Evolutionary conservation across 257 asterid genomes (phyloP).

Genomic region (Mentha longifolia): DNA sequence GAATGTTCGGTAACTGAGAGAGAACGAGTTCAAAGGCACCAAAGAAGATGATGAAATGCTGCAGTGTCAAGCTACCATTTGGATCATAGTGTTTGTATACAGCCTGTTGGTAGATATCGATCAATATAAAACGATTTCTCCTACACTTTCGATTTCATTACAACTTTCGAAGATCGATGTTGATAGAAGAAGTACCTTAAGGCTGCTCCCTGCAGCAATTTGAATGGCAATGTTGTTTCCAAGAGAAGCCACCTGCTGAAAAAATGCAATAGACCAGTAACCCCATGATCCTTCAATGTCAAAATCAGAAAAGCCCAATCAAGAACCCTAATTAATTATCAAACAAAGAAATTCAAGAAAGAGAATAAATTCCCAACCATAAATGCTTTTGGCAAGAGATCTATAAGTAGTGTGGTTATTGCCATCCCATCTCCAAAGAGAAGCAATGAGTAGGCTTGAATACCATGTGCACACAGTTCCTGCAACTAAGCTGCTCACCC

Average conservation of each 20-base stretch:
- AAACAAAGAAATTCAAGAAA: not conserved
- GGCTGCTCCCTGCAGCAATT: slow-evolving; percentile 71
- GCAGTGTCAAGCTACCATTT: slow-evolving; percentile 51
- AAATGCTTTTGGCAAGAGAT: slow-evolving; percentile 59
- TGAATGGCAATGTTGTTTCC: slow-evolving; percentile 70
- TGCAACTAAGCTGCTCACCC: slow-evolving; percentile 50
- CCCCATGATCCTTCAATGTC: slow-evolving; percentile 60
- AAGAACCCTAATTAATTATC: not conserved
- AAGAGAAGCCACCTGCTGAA: slow-evolving; percentile 70
- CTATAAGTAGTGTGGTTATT: slow-evolving; percentile 55
- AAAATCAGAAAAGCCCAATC: slow-evolving; percentile 20
- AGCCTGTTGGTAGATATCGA: slow-evolving; percentile 37
- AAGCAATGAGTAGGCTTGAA: slow-evolving; percentile 62
- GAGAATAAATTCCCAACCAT: slow-evolving; percentile 36
- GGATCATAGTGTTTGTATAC: slow-evolving; percentile 55
- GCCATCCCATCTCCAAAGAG: slow-evolving; percentile 73
- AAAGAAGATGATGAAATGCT: slow-evolving; percentile 59
- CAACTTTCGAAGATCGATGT: not conserved
- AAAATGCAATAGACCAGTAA: slow-evolving; percentile 72
- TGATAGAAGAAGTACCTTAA: slow-evolving; percentile 45
- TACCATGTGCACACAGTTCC: slow-evolving; percentile 62
- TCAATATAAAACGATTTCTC: not conserved
- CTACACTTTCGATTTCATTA: not conserved
- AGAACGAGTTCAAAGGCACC: slow-evolving; percentile 56
- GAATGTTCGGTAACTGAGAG: slow-evolving; percentile 69